A percentile compares a stretch with the other conserved stretches of the same genome.
Evolutionary conservation across 176 grass and related monocot species (phyloP).

Genomic region (Carex scoparia): DNA sequence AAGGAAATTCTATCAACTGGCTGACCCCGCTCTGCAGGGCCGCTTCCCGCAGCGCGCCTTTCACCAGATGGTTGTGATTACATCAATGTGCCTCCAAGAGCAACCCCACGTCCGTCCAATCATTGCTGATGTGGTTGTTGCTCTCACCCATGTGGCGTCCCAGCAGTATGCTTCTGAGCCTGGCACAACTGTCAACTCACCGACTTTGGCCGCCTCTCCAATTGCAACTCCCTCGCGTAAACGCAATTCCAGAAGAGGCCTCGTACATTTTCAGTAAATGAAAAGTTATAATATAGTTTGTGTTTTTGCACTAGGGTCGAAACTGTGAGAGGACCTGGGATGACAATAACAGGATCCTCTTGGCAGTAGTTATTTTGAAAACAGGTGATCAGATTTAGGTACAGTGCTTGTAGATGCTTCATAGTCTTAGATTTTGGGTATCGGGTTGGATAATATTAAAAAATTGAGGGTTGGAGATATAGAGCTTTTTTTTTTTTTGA

Average conservation of each 20-base stretch:
- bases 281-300: background rate
- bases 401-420: background rate
- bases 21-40: constrained; percentile 57
- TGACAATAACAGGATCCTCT: background rate
- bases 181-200: constrained; percentile 30
- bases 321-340: background rate
- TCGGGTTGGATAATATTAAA: background rate
- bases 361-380: background rate
- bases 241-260: constrained; percentile 34
- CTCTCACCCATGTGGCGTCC: constrained; percentile 61
- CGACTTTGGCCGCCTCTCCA: constrained; percentile 22
- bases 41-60: constrained; percentile 56
- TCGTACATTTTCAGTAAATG: constrained; percentile 21
- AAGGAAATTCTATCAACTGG: constrained; percentile 65
- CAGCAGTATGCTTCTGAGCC: constrained; percentile 43
- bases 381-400: background rate
- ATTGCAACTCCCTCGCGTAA: constrained; percentile 45
- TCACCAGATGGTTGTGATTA: constrained; percentile 71
- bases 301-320: background rate
- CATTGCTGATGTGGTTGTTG: constrained; percentile 59
- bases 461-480: background rate
- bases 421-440: background rate
- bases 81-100: constrained; percentile 91
- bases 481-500: background rate
- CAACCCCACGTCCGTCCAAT: constrained; percentile 86